Base-by-base conservation (phyloP, 2,329 filamentous ascomycete species). In the Ustulina deusta region DNA sequence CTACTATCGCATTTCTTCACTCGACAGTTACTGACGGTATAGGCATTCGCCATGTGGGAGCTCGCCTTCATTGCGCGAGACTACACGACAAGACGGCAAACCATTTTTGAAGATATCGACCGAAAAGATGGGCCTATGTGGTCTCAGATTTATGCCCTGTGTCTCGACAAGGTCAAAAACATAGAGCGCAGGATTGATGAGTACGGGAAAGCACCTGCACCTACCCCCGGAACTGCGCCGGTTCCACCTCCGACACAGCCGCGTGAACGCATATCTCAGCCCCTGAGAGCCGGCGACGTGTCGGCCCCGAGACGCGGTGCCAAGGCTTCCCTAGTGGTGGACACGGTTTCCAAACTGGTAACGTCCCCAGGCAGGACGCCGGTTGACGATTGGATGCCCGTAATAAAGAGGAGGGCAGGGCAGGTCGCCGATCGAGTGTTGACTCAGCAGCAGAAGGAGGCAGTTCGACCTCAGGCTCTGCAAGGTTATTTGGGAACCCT, bases 1-100 rank as follows among this genome's bases (percentile, higher is more conserved):
- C 29, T 13, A 15, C 7, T 3, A 17, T 15, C 6, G 6, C 46
- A 17, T 48, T n/a, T 7, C 11, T n/a, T 34, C 5, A 6, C 22
- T 6, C 2, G 20, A 11, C 5, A 17, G 71, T 80, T 17, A 42
- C 69, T 65, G 15, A 70, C 54, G 7, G n/a, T 44, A 22, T 66
- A 92, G 86, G 87, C 89, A 0, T 97, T 97, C 78, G 94, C 95
- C 17, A 91, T 97, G 79, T 97, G 94, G 94, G 95, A 98, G 77
- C 83, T 97, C 32, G 89, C 89, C 34, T 85, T 93, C 63, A 97
- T 97, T 73, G 90, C 92, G 42, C 87, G 91, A 64, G 86, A 89
- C 61, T 94, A 92, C 70, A 85, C 90, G 17, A 85, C 89, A n/a
- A 89, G 94, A 38, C 88, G 95, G 60, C 92, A 91, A 78, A 88